phyloP scores from a whole-genome alignment of 805 yeast species.

The Wickerhamiella australiensis region DNA sequence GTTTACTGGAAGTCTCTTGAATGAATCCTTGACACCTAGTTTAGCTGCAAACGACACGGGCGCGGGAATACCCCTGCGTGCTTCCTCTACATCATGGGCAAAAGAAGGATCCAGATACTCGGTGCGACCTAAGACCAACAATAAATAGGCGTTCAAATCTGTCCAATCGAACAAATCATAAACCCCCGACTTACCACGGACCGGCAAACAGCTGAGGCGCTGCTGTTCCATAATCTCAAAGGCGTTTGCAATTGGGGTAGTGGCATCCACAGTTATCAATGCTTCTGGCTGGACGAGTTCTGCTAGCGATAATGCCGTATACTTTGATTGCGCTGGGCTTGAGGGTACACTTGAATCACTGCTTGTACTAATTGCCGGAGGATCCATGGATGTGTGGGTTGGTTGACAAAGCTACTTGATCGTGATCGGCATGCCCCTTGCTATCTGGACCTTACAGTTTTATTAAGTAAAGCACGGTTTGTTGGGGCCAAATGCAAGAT shows the following conservation, averaged over 20 bases:
- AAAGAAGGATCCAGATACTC: conserved; percentile 30
- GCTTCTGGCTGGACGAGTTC: conserved; percentile 72
- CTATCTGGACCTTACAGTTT: background rate
- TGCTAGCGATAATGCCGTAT: conserved; percentile 40
- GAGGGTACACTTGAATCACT: conserved; percentile 9
- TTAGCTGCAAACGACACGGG: conserved; percentile 82
- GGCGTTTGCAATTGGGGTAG: conserved; percentile 73
- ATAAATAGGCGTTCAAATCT: conserved; percentile 74
- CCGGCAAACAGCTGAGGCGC: conserved; percentile 79
- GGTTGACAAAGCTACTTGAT: conserved; percentile 8
- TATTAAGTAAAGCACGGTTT: background rate
- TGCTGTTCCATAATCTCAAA: conserved; percentile 63
- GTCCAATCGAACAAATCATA: conserved; percentile 75
- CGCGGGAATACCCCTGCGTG: conserved; percentile 78
- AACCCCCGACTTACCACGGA: conserved; percentile 25
- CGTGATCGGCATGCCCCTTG: no score
- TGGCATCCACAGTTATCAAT: conserved; percentile 54
- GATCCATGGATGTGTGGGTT: conserved; percentile 5
- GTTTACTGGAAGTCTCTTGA: conserved; percentile 58
- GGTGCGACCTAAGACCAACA: conserved; percentile 69
- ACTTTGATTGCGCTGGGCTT: background rate
- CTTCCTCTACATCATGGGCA: conserved; percentile 39
- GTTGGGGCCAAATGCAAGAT: no score
- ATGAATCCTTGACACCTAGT: conserved; percentile 79
- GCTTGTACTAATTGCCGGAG: background rate